Base-by-base conservation (phyloP, 2,329 filamentous ascomycete species). In the Graphilbum fragrans region DNA sequence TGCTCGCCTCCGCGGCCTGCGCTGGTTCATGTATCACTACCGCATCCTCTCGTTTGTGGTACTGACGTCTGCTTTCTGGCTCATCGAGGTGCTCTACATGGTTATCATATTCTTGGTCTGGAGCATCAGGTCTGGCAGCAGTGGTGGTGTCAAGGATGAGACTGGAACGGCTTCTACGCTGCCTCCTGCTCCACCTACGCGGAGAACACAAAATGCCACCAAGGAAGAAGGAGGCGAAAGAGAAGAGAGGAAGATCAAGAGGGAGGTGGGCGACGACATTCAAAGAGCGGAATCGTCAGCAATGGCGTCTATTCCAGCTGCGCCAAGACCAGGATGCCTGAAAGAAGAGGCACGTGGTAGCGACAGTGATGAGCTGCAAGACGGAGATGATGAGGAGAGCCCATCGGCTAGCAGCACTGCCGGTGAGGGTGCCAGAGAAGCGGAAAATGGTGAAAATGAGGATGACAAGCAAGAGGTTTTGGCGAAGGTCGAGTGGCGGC, bases 11-110 rank as follows among this genome's bases (percentile, higher is more conserved):
- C 70, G 72, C 11, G 90, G 90, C 0, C 58, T 95, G 46, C 67
- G 82, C 38, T 92, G 83, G 77, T 53, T 88, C 42, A 94, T 98
- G 84, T 92, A 92, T 53, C 79, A 86, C 46, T 81, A 90, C 62
- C 77, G 82, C 12, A 53, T 92, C 29, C 58, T 77, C 2, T 78
- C 78, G 5, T 87, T 86, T 44, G 40, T 82, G 1, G 53, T 80
- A 1, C 82, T 87, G 52, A 84, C 80, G 0, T 59, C 65, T 1
- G 50, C 74, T 1, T 95, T 95, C 59, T 96, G 88, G 86, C 56
- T 65, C 1, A 74, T 77, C 12, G 86, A 90, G 54, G 69, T 93
- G 52, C 48, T 77, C 1, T 81, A 80, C 34, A 74, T 83, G 56
- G 65, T 68, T 1, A 31, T 79, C 1, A 78, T 74, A 0, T 94